phyloP scores from a whole-genome alignment of 139 green algal species.

The Diplosphaera chodatii region DNA sequence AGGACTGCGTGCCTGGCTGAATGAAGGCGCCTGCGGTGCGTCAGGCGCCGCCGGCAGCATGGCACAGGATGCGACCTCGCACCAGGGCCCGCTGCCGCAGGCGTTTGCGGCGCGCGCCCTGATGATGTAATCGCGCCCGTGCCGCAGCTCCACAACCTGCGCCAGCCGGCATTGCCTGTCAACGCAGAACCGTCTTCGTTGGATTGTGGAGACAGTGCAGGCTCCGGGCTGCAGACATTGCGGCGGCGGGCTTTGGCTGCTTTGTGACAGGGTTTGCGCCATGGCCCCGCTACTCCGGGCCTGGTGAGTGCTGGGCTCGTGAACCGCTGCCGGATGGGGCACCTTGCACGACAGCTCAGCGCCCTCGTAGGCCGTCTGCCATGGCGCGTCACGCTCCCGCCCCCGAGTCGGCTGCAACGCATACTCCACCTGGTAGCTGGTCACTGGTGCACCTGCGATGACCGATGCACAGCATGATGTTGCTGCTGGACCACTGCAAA shows the following conservation, averaged over 20 bases:
- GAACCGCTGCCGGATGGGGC: no score
- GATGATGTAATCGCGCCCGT: constrained; percentile 34
- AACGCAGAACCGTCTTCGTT: no score
- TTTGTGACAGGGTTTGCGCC: no score
- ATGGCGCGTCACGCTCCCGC: neutral
- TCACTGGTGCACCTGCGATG: constrained; percentile 22
- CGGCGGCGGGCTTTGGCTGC: no score
- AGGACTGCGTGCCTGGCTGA: neutral
- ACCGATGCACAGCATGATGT: no score
- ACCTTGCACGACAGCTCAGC: neutral
- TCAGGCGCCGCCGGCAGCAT: constrained; percentile 42
- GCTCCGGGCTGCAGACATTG: no score
- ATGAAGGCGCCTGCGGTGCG: constrained; percentile 14
- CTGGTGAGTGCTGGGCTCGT: no score
- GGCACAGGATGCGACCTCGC: constrained; percentile 2
- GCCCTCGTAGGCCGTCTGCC: constrained; percentile 2
- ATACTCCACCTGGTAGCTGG: constrained; percentile 47
- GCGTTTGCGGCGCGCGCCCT: constrained; percentile 42
- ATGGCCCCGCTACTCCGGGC: no score
- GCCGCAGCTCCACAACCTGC: constrained; percentile 19
- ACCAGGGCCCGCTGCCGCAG: constrained; percentile 33
- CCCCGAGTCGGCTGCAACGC: neutral
- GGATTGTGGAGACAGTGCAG: neutral
- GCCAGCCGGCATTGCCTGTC: no score
- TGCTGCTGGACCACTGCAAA: no score